Percentiles rank a stretch among this genome's conserved stretches.
These are phyloP conservation scores for Leccinum ochraceum DNA, from an alignment of 768 basidiomycete genomes.

Conservation along the genomic window DNA sequence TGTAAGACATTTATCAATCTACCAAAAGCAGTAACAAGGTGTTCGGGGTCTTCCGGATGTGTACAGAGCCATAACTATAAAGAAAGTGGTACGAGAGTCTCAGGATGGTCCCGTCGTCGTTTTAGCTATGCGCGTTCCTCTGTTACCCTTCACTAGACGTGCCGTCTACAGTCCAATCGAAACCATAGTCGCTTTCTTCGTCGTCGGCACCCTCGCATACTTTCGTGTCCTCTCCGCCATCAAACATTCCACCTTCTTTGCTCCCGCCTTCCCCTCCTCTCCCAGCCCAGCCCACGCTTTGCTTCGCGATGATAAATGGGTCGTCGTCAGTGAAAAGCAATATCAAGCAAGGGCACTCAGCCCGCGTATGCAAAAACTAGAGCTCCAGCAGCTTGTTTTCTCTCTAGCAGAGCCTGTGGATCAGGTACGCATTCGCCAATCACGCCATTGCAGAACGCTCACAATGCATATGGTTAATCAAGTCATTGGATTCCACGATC, in stretches of 20 bases:
- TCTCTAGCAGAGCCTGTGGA: constrained; percentile 48
- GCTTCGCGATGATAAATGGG: constrained; percentile 60
- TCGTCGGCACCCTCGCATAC: constrained; percentile 90
- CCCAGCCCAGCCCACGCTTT: constrained; percentile 60
- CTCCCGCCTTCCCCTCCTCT: constrained; percentile 44
- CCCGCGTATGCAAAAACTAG: constrained; percentile 42
- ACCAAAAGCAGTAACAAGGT: constrained; percentile 19
- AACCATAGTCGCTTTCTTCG: constrained; percentile 86
- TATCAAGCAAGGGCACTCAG: constrained; percentile 33
- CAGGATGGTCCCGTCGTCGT: background rate
- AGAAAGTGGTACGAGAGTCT: constrained; percentile 31
- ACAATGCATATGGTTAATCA: constrained; percentile 22
- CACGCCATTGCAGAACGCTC: background rate
- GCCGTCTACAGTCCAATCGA: constrained; percentile 82
- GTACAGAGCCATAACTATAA: background rate
- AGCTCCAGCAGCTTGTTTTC: constrained; percentile 77
- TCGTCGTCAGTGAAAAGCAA: constrained; percentile 60
- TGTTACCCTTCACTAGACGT: constrained; percentile 69
- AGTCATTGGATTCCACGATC: constrained; percentile 40
- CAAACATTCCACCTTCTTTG: constrained; percentile 83
- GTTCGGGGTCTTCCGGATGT: constrained; percentile 23
- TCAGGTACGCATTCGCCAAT: constrained; percentile 28
- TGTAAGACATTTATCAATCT: constrained; percentile 1
- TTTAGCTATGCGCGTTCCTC: constrained; percentile 53
- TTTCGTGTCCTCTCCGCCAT: constrained; percentile 91